Evolutionary conservation across 352 stramenopile genomes (phyloP).

Genomic region (Phytophthora hibernalis): DNA sequence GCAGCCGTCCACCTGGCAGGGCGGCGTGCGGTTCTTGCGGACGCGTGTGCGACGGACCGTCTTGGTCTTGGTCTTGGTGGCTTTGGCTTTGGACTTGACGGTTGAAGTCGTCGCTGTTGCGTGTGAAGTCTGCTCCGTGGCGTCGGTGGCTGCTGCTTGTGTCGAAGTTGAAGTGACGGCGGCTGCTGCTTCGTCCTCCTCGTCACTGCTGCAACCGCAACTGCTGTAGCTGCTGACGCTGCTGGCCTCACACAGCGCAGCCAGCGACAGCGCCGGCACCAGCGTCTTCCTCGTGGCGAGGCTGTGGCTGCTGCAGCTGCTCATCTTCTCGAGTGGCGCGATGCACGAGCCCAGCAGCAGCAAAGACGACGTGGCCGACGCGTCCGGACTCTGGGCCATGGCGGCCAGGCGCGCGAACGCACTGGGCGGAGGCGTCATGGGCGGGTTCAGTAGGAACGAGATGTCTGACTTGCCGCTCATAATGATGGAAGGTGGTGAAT

Average conservation of each 20-base stretch:
- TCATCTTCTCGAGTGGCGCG: slow-evolving; percentile 44
- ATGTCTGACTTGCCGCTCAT: slow-evolving; percentile 54
- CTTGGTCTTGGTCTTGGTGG: slow-evolving; percentile 10
- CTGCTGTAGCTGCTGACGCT: slow-evolving; percentile 19
- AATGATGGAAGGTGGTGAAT: neutral
- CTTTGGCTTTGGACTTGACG: slow-evolving; percentile 11
- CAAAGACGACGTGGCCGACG: slow-evolving; percentile 35
- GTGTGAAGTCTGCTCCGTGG: slow-evolving; percentile 1
- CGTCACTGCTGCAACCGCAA: slow-evolving; percentile 16
- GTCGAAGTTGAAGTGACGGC: neutral
- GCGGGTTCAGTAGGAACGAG: slow-evolving; percentile 55
- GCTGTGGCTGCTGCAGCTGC: neutral
- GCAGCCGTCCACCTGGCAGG: slow-evolving; percentile 69
- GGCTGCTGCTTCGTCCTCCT: slow-evolving; percentile 12
- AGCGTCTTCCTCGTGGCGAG: slow-evolving; percentile 9
- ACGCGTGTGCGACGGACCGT: slow-evolving; percentile 17
- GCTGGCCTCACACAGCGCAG: slow-evolving; percentile 31
- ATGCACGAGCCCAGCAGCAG: slow-evolving; percentile 53
- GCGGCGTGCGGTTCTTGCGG: slow-evolving; percentile 55
- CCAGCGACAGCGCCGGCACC: slow-evolving; percentile 24
- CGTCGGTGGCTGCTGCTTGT: slow-evolving; percentile 7
- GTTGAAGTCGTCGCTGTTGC: neutral
- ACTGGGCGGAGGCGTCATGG: slow-evolving; percentile 29
- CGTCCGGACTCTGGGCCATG: slow-evolving; percentile 34
- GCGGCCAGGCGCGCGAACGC: slow-evolving; percentile 29